Percentiles rank a stretch among this genome's conserved stretches.
phyloP scores from a whole-genome alignment of 148 eudicot genomes.

The Rhododendron griersonianum region DNA sequence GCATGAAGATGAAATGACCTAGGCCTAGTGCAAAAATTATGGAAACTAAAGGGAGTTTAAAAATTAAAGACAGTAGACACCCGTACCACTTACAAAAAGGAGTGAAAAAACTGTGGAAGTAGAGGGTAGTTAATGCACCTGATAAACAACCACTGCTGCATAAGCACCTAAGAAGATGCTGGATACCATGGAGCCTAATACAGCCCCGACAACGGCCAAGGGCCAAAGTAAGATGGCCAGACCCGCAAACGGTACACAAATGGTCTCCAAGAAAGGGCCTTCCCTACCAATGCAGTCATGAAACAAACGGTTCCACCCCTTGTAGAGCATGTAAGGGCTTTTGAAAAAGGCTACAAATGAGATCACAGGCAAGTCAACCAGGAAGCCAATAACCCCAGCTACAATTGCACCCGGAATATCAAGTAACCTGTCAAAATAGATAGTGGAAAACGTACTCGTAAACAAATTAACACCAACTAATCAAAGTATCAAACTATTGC shows the following conservation, averaged over 20 bases:
- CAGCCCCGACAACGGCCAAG: conserved; percentile 82
- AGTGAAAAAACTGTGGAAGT: neutral
- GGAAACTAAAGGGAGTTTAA: neutral
- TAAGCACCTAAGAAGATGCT: conserved; percentile 72
- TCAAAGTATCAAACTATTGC: neutral
- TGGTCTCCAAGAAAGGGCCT: conserved; percentile 93
- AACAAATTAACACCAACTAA: neutral
- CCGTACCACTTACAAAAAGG: neutral
- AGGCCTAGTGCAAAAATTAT: neutral
- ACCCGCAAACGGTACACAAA: conserved; percentile 96
- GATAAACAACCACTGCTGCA: conserved; percentile 77
- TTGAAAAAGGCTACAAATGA: conserved; percentile 64
- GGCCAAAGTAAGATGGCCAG: conserved; percentile 96
- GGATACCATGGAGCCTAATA: conserved; percentile 65
- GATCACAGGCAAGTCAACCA: conserved; percentile 65
- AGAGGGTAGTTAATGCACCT: conserved; percentile 38
- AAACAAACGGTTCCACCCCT: conserved; percentile 84
- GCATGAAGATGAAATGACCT: neutral
- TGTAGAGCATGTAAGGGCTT: conserved; percentile 88
- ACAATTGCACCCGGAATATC: conserved; percentile 59
- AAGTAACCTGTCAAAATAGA: conserved; percentile 46
- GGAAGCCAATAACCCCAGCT: conserved; percentile 57
- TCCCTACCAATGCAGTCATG: conserved; percentile 91
- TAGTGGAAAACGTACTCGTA: neutral
- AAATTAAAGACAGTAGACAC: neutral